Conservation (phyloP, 2,329 filamentous ascomycete species). For the Aspergillus hortae region DNA sequence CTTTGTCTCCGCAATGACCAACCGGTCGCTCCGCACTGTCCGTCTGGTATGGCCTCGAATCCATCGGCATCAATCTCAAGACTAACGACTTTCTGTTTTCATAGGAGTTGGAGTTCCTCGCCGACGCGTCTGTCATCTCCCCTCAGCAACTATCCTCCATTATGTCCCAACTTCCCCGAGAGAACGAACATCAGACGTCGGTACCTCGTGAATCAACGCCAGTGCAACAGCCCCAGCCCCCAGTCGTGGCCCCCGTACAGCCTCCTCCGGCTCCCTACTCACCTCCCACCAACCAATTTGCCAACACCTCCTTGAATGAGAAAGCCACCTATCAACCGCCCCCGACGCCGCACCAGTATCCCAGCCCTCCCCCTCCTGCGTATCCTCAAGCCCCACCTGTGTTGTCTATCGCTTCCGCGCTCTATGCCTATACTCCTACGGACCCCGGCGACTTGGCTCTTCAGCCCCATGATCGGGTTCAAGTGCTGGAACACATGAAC, state of each 20-base stretch:
- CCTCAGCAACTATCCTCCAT: constrained; percentile 73
- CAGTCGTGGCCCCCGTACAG: constrained; percentile 20
- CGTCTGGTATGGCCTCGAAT: constrained; percentile 62
- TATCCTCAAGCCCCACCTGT: constrained; percentile 51
- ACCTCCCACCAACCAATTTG: constrained; percentile 37
- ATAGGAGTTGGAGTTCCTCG: constrained; percentile 86
- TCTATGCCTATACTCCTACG: constrained; percentile 77
- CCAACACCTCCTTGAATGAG: constrained; percentile 38
- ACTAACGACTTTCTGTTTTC: constrained; percentile 6
- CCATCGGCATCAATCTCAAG: not conserved
- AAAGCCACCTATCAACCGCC: constrained; percentile 35
- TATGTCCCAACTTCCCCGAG: constrained; percentile 65
- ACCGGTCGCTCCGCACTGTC: constrained; percentile 81
- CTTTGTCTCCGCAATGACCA: constrained; percentile 59
- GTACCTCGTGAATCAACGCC: constrained; percentile 18
- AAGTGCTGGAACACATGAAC: constrained; percentile 90
- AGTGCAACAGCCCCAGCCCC: constrained; percentile 23
- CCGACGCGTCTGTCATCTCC: constrained; percentile 75
- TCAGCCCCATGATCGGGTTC: constrained; percentile 73
- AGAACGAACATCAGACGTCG: constrained; percentile 21
- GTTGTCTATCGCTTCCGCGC: constrained; percentile 70
- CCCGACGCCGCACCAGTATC: constrained; percentile 36
- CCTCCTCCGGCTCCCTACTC: constrained; percentile 33
- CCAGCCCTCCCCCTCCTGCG: constrained; percentile 51
- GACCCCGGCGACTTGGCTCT: constrained; percentile 81